phyloP scores from a whole-genome alignment of 208 protist species.

The Kentomonas sorsogonicus region DNA sequence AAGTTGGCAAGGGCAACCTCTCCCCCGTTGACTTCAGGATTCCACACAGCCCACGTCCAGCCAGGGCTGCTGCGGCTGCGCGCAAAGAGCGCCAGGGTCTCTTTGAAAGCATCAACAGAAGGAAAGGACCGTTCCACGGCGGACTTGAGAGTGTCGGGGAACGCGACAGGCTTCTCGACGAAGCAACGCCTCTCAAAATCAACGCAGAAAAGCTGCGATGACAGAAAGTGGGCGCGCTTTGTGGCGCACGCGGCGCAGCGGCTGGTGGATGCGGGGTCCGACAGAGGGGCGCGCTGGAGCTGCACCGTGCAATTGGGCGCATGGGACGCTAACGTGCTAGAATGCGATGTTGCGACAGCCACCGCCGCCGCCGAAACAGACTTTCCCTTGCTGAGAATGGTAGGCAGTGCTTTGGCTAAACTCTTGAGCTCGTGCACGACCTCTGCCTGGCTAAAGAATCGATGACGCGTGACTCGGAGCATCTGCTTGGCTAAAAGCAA shows the following conservation, averaged over 20 bases:
- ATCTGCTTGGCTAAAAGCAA: no score
- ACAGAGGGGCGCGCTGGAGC: constrained; percentile 33
- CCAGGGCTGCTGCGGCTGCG: constrained; percentile 33
- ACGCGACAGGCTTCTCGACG: not conserved
- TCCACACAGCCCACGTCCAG: constrained; percentile 64
- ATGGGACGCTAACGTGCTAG: constrained; percentile 14
- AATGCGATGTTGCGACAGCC: constrained; percentile 25
- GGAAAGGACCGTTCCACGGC: constrained; percentile 31
- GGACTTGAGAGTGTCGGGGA: constrained; percentile 23
- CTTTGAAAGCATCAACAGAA: constrained; percentile 24
- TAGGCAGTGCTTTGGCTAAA: no score
- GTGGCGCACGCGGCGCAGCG: constrained; percentile 54
- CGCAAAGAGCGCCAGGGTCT: constrained; percentile 34
- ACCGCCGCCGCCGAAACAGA: constrained; percentile 30
- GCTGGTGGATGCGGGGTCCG: constrained; percentile 21
- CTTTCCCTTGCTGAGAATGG: no score
- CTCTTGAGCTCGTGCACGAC: no score
- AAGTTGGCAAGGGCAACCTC: constrained; percentile 46
- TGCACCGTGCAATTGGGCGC: constrained; percentile 54
- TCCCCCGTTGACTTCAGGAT: constrained; percentile 9
- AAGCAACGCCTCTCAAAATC: constrained; percentile 44
- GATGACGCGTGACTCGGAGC: no score
- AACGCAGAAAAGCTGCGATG: constrained; percentile 54
- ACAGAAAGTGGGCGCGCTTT: constrained; percentile 60
- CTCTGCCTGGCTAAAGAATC: no score